A percentile compares a stretch with the other conserved stretches of the same genome.
phyloP scores from a whole-genome alignment of 306 rosid genomes.

The Arachis stenosperma region DNA sequence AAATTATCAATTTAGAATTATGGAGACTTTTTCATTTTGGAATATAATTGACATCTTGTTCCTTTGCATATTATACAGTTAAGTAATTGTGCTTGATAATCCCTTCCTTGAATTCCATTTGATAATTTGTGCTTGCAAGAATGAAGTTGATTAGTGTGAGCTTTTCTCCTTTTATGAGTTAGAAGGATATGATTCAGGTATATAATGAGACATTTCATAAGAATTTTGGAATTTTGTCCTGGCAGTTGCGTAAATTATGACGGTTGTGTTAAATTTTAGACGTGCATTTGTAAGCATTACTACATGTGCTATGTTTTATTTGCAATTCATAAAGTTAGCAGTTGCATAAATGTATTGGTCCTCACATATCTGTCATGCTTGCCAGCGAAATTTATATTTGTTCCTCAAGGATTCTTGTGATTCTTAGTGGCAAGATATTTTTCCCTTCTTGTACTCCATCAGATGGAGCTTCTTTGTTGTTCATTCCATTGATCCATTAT shows the following conservation, averaged over 20 bases:
- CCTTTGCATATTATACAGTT: conserved; percentile 36
- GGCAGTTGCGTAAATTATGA: conserved; percentile 21
- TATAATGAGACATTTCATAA: conserved; percentile 22
- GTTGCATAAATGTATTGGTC: background rate
- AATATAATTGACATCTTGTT: conserved; percentile 37
- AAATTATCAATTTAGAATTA: conserved; percentile 44
- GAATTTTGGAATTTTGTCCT: conserved; percentile 8
- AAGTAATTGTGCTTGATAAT: conserved; percentile 43
- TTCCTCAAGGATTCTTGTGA: background rate
- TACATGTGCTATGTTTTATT: background rate
- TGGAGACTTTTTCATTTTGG: conserved; percentile 41
- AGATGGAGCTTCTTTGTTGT: background rate
- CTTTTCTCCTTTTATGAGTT: conserved; percentile 11
- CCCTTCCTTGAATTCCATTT: conserved; percentile 32
- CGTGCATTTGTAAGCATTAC: background rate
- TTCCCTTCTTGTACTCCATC: background rate
- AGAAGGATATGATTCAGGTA: conserved; percentile 23
- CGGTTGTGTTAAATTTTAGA: background rate
- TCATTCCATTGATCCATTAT: background rate
- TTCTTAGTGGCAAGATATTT: background rate
- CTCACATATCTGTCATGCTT: background rate
- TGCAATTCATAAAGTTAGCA: conserved; percentile 8
- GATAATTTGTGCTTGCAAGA: conserved; percentile 37
- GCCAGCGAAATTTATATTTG: conserved; percentile 4
- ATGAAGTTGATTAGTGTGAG: conserved; percentile 44